These are phyloP conservation scores for Penicillium brasilianum DNA, from an alignment of 2,329 filamentous ascomycete species.

Conservation along the genomic window DNA sequence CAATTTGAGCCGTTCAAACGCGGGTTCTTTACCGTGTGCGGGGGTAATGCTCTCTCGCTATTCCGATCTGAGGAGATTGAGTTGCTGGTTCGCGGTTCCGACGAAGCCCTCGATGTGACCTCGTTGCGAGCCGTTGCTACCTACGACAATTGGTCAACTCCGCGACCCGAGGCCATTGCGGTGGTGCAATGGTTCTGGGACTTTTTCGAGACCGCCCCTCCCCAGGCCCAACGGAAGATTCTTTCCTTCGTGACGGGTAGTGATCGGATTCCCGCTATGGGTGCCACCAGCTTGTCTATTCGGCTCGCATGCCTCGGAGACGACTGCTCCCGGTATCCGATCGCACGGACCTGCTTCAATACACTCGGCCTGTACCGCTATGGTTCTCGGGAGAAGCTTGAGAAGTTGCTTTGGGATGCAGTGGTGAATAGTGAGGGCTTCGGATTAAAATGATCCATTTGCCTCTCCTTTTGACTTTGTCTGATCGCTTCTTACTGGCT, in stretches of 20 bases:
- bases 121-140: constrained; percentile 76
- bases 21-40: constrained; percentile 90
- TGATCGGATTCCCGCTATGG: constrained; percentile 87
- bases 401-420: constrained; percentile 77
- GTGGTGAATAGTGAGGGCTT: constrained; percentile 93
- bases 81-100: constrained; percentile 80
- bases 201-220: constrained; percentile 69
- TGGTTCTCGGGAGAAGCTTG: constrained; percentile 67
- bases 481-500: not conserved
- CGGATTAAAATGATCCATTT: constrained; percentile 67
- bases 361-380: constrained; percentile 78
- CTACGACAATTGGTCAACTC: constrained; percentile 77
- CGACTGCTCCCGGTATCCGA: constrained; percentile 75
- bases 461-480: not conserved
- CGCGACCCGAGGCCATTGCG: constrained; percentile 62
- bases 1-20: constrained; percentile 95
- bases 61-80: constrained; percentile 93
- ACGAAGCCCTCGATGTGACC: constrained; percentile 78
- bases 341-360: constrained; percentile 91
- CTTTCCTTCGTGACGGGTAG: constrained; percentile 88
- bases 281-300: constrained; percentile 77
- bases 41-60: constrained; percentile 82
- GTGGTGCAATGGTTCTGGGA: constrained; percentile 89
- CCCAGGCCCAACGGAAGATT: constrained; percentile 75
- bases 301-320: constrained; percentile 76